These are phyloP conservation scores for Fistulifera solaris DNA, from an alignment of 108 stramenopile genomes.

Conservation along the genomic window DNA sequence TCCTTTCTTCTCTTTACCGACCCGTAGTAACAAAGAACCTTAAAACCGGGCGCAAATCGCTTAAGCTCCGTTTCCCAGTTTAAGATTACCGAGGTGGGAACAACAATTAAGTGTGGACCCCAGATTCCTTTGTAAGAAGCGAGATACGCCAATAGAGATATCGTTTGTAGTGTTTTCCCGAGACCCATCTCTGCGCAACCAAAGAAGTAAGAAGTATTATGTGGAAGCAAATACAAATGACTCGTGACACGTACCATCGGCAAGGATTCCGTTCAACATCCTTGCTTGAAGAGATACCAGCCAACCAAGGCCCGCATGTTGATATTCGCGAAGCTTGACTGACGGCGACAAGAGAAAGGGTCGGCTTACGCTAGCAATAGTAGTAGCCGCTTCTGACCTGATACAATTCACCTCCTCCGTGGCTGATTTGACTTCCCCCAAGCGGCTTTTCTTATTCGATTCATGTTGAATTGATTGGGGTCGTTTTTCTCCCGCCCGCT, in stretches of 20 bases:
- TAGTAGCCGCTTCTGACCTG: conserved; percentile 44
- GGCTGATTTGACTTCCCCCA: background rate
- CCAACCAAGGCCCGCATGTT: conserved; percentile 95
- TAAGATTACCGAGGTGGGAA: conserved; percentile 93
- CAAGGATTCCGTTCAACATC: conserved; percentile 96
- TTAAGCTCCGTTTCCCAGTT: conserved; percentile 99
- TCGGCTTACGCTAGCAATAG: conserved; percentile 37
- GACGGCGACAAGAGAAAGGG: conserved; percentile 67
- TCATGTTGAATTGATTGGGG: background rate
- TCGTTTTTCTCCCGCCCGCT: conserved; percentile 8
- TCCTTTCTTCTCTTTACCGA: conserved; percentile 86
- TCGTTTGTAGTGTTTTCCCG: conserved; percentile 91
- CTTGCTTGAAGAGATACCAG: conserved; percentile 89
- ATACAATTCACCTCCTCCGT: background rate
- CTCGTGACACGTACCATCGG: conserved; percentile 82
- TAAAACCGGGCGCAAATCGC: conserved; percentile 86
- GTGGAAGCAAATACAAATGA: background rate
- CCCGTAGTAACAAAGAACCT: conserved; percentile 96
- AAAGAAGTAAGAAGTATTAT: background rate
- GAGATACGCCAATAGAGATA: conserved; percentile 88
- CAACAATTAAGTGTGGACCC: conserved; percentile 98
- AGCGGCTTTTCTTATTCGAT: background rate
- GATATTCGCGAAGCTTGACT: conserved; percentile 90
- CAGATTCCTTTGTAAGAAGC: conserved; percentile 93
- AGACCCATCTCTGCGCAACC: conserved; percentile 41